Percentiles rank a stretch among this genome's conserved stretches.
Evolutionary conservation across 352 stramenopile genomes (phyloP).

Genomic region (Ophiocytium majus): DNA sequence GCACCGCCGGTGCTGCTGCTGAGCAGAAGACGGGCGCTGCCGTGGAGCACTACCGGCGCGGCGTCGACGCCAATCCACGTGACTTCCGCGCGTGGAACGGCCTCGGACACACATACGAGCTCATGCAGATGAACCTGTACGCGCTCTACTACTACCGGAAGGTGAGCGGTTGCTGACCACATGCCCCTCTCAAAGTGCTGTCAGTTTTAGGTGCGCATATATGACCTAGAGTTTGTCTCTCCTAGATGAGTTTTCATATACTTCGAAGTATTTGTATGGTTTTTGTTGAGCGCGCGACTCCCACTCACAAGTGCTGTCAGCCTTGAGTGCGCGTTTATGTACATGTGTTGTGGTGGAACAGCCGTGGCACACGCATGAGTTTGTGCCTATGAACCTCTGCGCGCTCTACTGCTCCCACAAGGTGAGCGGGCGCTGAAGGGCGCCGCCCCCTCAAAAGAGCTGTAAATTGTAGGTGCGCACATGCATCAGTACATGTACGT

Average conservation of each 20-base stretch:
- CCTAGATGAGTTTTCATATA: too few species aligned
- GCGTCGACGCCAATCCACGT: slow-evolving; percentile 75
- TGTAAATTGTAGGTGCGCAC: too few species aligned
- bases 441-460: too few species aligned
- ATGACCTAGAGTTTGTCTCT: neutral
- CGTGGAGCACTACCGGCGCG: slow-evolving; percentile 82
- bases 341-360: too few species aligned
- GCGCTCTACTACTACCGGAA: slow-evolving; percentile 98
- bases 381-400: too few species aligned
- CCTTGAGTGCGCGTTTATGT: neutral
- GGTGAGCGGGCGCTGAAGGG: too few species aligned
- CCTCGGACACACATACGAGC: slow-evolving; percentile 96
- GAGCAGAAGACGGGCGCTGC: slow-evolving; percentile 84
- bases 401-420: too few species aligned
- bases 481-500: too few species aligned
- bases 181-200: neutral
- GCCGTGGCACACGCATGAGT: too few species aligned
- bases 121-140: slow-evolving; percentile 96
- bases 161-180: slow-evolving; percentile 67
- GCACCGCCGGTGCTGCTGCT: too few species aligned
- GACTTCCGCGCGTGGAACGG: slow-evolving; percentile 98
- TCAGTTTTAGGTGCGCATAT: neutral
- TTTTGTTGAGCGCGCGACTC: neutral
- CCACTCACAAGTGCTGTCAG: neutral
- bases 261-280: neutral